A percentile compares a stretch with the other conserved stretches of the same genome.
phyloP scores from a whole-genome alignment of 2,329 filamentous ascomycete genomes.

The Calonectria multiphialidica region DNA sequence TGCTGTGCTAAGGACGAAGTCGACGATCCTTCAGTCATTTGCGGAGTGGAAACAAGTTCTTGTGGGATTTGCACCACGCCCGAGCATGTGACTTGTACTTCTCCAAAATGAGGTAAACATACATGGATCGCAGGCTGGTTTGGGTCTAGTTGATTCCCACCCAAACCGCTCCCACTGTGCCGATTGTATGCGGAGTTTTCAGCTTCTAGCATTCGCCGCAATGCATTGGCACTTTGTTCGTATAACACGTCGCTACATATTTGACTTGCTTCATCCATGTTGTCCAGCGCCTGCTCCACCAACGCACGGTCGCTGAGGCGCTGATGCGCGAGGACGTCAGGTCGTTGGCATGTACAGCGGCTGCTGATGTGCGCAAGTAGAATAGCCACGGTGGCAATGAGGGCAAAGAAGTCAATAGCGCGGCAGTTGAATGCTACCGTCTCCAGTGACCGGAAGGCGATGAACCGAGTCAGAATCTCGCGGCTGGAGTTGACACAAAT shows the following conservation, averaged over 20 bases:
- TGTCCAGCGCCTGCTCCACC: slow-evolving; percentile 1
- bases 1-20: neutral
- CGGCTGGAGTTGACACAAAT: slow-evolving; percentile 13
- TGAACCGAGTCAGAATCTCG: slow-evolving; percentile 17
- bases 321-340: neutral
- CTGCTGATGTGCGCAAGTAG: slow-evolving; percentile 4
- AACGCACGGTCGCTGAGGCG: slow-evolving; percentile 12
- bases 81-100: neutral
- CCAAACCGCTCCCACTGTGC: neutral
- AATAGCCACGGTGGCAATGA: slow-evolving; percentile 6
- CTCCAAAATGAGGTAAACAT: neutral
- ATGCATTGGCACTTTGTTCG: neutral
- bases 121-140: neutral
- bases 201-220: neutral
- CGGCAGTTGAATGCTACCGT: slow-evolving; percentile 12
- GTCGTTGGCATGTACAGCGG: neutral
- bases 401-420: slow-evolving; percentile 14
- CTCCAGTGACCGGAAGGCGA: slow-evolving; percentile 8
- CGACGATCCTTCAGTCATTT: neutral
- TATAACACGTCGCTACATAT: slow-evolving; percentile 7
- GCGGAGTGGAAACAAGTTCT: neutral
- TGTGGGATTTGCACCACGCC: neutral
- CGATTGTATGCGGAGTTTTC: neutral
- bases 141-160: neutral
- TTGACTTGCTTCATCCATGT: slow-evolving; percentile 10